Evolutionary conservation across 352 stramenopile species (phyloP), one percentile per base, ranked within the genome.

Genomic region (Phytophthora tentaculata): DNA sequence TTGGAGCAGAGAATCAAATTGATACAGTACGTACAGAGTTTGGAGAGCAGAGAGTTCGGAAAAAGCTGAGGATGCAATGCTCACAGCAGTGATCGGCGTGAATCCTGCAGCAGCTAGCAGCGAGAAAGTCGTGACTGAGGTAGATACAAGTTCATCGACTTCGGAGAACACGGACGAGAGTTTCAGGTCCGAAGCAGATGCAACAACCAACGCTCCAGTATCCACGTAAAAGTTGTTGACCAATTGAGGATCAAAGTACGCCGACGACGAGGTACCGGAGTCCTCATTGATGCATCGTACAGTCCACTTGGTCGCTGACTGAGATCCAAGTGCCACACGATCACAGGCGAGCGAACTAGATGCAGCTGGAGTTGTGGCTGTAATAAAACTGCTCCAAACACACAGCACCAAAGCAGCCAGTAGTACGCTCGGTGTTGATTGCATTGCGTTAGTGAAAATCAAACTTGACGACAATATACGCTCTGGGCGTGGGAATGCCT

Each of bases 1-100:
- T n/a, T n/a, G n/a, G n/a, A n/a, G n/a, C n/a, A n/a, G n/a, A n/a
- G n/a, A n/a, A 39, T 3, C 32, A 14, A 14, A 39, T 9, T 14
- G 10, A 14, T 39, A 39, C 2, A 39, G 16, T 39, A 56, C 79
- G 53, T 79, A 90, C 81, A 90, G 64, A 16, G 41, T 68, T 71
- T 86, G 49, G 7, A 90, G 69, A 0, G 68, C 54, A 0, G 67
- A 70, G 3, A 90, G 69, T 49, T 76, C 41, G 1, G 69, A 57
- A 57, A 90, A 87, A 7, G 79, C 77, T n/a, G 71, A 69, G 8
- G 77, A 29, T 0, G 55, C 52, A 49, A 90, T 77, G 0, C 8
- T 61, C 32, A 90, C 76, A 16, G 72, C 77, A 1, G 62, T 58
- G 10, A 48, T 57, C 17, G 83, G 81, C 14, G 76, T 64, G 41